Evolutionary conservation across 2,329 filamentous ascomycete species (phyloP).

Genomic region (Chrysosporium keratinophilum): DNA sequence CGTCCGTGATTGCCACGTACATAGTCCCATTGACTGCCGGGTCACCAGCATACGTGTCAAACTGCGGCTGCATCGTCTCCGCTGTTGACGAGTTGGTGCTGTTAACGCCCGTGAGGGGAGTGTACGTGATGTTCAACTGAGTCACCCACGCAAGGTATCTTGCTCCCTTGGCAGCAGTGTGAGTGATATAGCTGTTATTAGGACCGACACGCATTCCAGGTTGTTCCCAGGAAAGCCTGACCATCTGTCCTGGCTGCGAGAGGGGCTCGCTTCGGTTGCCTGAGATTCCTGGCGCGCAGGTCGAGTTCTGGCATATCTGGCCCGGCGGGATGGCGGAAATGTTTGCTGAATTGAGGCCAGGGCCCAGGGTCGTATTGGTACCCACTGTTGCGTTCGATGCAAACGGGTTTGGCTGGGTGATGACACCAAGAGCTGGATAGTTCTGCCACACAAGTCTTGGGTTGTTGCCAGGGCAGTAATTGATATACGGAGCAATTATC

Average conservation of each 20-base stretch:
- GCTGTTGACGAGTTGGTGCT: neutral
- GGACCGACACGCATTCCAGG: slow-evolving; percentile 61
- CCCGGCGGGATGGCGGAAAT: slow-evolving; percentile 31
- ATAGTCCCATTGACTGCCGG: slow-evolving; percentile 66
- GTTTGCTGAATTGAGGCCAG: slow-evolving; percentile 28
- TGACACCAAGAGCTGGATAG: slow-evolving; percentile 59
- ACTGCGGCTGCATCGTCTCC: slow-evolving; percentile 50
- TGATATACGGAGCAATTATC: slow-evolving; percentile 69
- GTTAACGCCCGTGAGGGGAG: slow-evolving; percentile 41
- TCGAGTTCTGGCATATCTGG: slow-evolving; percentile 49
- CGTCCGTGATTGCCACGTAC: slow-evolving; percentile 66
- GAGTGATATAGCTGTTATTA: slow-evolving; percentile 71
- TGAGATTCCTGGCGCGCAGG: slow-evolving; percentile 54
- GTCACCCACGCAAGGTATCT: slow-evolving; percentile 64
- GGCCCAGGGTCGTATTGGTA: slow-evolving; percentile 48
- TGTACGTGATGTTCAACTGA: slow-evolving; percentile 67
- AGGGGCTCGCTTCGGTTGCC: slow-evolving; percentile 62
- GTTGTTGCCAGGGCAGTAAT: slow-evolving; percentile 59
- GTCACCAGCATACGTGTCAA: slow-evolving; percentile 56
- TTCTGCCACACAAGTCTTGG: slow-evolving; percentile 77
- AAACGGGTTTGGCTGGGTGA: slow-evolving; percentile 67
- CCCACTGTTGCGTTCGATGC: slow-evolving; percentile 44
- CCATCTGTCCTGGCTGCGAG: slow-evolving; percentile 61
- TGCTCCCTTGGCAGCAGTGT: slow-evolving; percentile 47
- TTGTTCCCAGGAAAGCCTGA: slow-evolving; percentile 62